phyloP scores from a whole-genome alignment of 2,329 filamentous ascomycete genomes.

The Dactylellina sp. region DNA sequence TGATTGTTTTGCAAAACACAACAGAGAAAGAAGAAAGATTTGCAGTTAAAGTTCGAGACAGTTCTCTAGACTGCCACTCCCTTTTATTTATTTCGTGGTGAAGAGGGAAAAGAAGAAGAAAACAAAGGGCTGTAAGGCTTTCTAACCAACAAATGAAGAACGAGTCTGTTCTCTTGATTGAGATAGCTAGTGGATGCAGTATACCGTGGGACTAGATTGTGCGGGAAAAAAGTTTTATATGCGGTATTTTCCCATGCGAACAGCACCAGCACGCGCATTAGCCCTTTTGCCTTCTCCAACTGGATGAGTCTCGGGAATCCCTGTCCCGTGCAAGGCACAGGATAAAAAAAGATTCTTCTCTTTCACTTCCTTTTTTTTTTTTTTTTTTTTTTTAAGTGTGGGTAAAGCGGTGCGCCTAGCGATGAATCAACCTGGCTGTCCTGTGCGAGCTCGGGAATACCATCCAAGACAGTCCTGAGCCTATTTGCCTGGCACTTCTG shows the following conservation, averaged over 20 bases:
- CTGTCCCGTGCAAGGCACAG: conserved; percentile 10
- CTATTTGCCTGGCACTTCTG: no score
- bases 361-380: neutral
- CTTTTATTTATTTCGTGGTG: conserved; percentile 34
- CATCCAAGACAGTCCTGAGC: no score
- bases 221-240: conserved; percentile 57
- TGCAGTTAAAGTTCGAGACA: conserved; percentile 47
- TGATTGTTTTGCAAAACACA: conserved; percentile 3
- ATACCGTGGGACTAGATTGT: conserved; percentile 41
- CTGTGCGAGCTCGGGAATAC: no score
- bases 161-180: conserved; percentile 29
- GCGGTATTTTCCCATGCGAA: conserved; percentile 54
- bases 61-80: conserved; percentile 32
- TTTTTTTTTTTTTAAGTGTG: neutral
- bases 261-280: conserved; percentile 33
- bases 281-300: neutral
- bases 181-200: conserved; percentile 31
- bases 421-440: no score
- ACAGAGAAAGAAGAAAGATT: conserved; percentile 21
- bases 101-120: neutral
- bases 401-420: no score
- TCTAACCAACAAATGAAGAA: conserved; percentile 21
- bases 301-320: neutral
- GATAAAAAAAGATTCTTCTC: conserved; percentile 28
- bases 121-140: neutral